A percentile compares a stretch with the other conserved stretches of the same genome.
These are phyloP conservation scores for Eucalyptus dawsonii DNA, from an alignment of 345 rosid genomes.

Conservation along the genomic window DNA sequence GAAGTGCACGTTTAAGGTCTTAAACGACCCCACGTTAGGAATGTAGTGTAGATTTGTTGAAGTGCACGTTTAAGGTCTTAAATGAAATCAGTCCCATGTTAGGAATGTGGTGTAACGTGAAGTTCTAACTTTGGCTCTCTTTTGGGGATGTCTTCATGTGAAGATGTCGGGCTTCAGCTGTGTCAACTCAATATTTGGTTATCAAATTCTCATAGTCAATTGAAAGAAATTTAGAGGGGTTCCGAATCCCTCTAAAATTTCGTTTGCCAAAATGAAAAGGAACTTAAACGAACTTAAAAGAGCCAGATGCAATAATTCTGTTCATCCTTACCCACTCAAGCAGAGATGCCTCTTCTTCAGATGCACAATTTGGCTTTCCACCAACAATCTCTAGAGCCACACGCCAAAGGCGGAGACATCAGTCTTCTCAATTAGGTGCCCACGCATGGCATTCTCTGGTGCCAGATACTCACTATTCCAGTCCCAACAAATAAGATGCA, in stretches of 20 bases:
- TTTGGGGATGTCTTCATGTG: neutral
- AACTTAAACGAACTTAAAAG: neutral
- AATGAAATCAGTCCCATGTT: neutral
- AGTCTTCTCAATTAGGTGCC: conserved; percentile 59
- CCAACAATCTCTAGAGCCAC: conserved; percentile 45
- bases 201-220: neutral
- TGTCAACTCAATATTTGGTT: neutral
- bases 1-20: neutral
- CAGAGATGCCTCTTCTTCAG: conserved; percentile 38
- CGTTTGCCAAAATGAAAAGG: neutral
- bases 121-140: neutral
- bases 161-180: rapidly evolving
- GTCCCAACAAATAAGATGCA: neutral
- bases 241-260: no score
- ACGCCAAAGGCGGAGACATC: conserved; percentile 64
- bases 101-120: neutral
- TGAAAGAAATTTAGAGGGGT: neutral
- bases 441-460: conserved; percentile 67
- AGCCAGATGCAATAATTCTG: neutral
- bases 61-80: neutral
- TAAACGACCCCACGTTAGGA: neutral
- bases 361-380: conserved; percentile 54
- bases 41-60: no score
- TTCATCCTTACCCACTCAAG: conserved; percentile 45
- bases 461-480: conserved; percentile 42